Conservation (phyloP, 2,329 filamentous ascomycete genomes). For the Didymella pinodella region DNA sequence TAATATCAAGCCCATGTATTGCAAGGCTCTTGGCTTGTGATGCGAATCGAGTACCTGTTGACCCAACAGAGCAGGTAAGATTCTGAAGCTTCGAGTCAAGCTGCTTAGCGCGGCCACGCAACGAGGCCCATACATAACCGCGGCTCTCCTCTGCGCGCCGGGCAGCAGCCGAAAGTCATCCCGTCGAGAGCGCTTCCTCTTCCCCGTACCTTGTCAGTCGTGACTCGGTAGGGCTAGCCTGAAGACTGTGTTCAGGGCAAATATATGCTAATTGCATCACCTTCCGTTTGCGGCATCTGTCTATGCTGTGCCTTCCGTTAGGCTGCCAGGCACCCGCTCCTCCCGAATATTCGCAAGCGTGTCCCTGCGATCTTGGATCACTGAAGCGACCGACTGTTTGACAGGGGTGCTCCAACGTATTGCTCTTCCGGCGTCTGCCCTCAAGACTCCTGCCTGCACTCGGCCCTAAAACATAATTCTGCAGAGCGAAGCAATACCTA, state of each 20-base stretch:
- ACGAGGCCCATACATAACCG: slow-evolving; percentile 5
- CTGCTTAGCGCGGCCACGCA: slow-evolving; percentile 4
- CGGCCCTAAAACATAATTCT: slow-evolving; percentile 2
- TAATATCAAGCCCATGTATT: slow-evolving; percentile 13
- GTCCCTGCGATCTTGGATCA: slow-evolving; percentile 1
- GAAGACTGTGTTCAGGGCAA: not conserved
- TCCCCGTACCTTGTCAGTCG: not conserved
- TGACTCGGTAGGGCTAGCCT: not conserved
- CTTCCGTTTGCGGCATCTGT: slow-evolving; percentile 7
- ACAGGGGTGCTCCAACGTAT: slow-evolving; percentile 1
- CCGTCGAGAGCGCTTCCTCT: not conserved
- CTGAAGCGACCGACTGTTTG: not conserved
- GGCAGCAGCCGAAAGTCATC: not conserved
- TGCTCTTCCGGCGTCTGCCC: not conserved
- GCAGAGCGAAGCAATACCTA: not conserved
- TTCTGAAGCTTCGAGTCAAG: slow-evolving; percentile 2
- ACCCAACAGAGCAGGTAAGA: not conserved
- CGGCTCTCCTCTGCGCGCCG: slow-evolving; percentile 2
- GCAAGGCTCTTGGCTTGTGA: slow-evolving; percentile 6
- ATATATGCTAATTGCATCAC: not conserved
- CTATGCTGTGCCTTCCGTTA: slow-evolving; percentile 12
- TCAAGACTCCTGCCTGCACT: not conserved
- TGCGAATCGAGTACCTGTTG: not conserved
- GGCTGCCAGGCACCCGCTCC: slow-evolving; percentile 4
- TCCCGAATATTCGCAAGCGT: slow-evolving; percentile 9